Evolutionary conservation across 2,329 filamentous ascomycete species (phyloP).

Genomic region (Colletotrichum tofieldiae): DNA sequence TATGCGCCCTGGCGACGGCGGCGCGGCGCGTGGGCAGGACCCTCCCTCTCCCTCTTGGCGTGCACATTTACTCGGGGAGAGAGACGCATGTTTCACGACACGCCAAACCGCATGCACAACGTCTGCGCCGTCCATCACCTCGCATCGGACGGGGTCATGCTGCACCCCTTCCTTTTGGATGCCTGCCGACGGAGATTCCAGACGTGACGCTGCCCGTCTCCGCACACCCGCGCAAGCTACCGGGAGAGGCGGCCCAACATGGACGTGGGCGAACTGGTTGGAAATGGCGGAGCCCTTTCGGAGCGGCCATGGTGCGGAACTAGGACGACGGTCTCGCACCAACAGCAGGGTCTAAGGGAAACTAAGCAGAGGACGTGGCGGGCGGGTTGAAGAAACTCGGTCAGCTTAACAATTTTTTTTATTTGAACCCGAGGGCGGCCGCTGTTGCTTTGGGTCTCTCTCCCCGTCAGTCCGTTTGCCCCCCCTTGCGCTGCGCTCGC

Average conservation of each 20-base stretch:
- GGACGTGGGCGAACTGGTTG: neutral
- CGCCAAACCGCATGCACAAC: neutral
- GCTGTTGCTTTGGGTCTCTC: neutral
- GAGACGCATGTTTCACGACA: slow-evolving; percentile 11
- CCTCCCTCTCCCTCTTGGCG: neutral
- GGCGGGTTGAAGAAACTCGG: slow-evolving; percentile 7
- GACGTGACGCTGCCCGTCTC: neutral
- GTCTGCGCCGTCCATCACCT: slow-evolving; percentile 1
- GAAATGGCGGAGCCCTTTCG: neutral
- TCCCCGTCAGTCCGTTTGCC: neutral
- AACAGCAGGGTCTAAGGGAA: neutral
- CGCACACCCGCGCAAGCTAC: neutral
- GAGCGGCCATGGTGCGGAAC: neutral
- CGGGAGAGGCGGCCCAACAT: slow-evolving; percentile 6
- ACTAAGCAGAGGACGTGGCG: neutral
- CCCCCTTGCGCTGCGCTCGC: neutral
- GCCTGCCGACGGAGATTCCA: neutral
- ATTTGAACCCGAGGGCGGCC: slow-evolving; percentile 17
- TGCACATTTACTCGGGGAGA: neutral
- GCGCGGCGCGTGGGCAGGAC: neutral
- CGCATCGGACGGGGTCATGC: neutral
- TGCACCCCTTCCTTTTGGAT: neutral
- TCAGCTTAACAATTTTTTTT: slow-evolving; percentile 32
- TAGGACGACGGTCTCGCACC: slow-evolving; percentile 1
- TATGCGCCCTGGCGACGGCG: slow-evolving; percentile 15